These are phyloP conservation scores for Staphylotrichum longicolle DNA, from an alignment of 495 filamentous ascomycete genomes.

Conservation along the genomic window DNA sequence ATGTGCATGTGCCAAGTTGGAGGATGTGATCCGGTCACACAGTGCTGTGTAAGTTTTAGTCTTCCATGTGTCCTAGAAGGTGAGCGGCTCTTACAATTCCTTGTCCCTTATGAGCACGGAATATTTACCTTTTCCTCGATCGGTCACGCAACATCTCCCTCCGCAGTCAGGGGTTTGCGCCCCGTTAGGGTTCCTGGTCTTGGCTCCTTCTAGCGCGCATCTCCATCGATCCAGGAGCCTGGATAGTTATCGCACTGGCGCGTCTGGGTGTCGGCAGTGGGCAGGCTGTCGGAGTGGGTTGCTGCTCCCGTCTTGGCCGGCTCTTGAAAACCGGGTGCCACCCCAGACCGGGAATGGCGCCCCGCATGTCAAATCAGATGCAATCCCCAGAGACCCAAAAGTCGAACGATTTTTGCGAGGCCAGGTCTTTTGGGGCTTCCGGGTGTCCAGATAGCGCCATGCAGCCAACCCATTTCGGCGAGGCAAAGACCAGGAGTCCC, in stretches of 20 bases:
- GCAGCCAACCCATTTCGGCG: constrained; percentile 24
- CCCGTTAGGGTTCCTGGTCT: not conserved
- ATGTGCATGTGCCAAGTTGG: no score
- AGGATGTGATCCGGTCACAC: no score
- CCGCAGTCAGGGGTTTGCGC: not conserved
- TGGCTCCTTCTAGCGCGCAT: not conserved
- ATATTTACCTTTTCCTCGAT: constrained; percentile 5
- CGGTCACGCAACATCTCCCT: not conserved
- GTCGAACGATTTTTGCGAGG: constrained; percentile 5
- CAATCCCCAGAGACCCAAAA: not conserved
- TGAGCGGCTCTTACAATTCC: not conserved
- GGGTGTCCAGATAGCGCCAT: constrained; percentile 19
- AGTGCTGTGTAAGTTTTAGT: not conserved
- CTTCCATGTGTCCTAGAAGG: not conserved
- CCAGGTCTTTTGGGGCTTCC: not conserved
- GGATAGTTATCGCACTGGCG: not conserved
- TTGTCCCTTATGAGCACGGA: not conserved
- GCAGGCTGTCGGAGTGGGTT: no score
- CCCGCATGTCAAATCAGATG: not conserved
- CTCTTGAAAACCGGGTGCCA: constrained; percentile 11
- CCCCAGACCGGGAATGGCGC: not conserved
- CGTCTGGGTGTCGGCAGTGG: no score
- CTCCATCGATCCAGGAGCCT: not conserved
- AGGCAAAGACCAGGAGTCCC: not conserved
- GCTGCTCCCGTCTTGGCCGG: constrained; percentile 1